Base-by-base conservation (phyloP, 192 early-diverging fungal species). In the Coemansia sp. region DNA sequence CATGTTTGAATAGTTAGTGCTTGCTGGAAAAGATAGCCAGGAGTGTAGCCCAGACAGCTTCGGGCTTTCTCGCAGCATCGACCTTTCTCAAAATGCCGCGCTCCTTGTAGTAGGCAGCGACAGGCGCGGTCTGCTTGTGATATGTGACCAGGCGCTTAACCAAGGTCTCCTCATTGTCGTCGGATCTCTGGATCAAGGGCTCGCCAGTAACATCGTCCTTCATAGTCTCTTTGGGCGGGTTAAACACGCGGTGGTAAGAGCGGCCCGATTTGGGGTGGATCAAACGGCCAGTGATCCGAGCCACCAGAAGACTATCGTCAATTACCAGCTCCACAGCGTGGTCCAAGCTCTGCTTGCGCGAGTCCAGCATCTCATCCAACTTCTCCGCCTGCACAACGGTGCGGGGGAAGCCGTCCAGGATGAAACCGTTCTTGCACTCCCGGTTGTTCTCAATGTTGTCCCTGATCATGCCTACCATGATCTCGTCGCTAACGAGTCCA, bases 351-450 rank as follows among this genome's bases (percentile, higher is more conserved):
- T 93, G 91, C 71, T 92, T 87, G 61, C 93, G 91, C 65, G 89
- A 85, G 42, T 84, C 71, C 72, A 99, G 89, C 98, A 99, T 99
- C 68, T 91, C 87, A 85, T 99, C 98, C 65, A 99, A 86, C 91
- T 99, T 99, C 85, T 97, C 90, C 27, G 98, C 98, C 86, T 99
- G 98, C 43, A 90, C 89, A 65, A 98, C 95, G 41, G 98, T 99
- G 71, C 97, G 93, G 67, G 97, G 97, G 91, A 99, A 99, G 18
- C 97, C 97, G 84, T 99, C 97, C 36, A 99, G 88, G 73, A 99
- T 99, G 86, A 99, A 99, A 24, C 98, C 98, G 74, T 95, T 94
- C 86, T 91, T 92, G 91, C 98, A 99, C 82, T 94, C 95, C 49
- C 88, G 65, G 90, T 98, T 98, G 82, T 88, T 91, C 68, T 95